These are phyloP conservation scores for Allium fistulosum DNA, from an alignment of 106 monocot species.

Conservation along the genomic window DNA sequence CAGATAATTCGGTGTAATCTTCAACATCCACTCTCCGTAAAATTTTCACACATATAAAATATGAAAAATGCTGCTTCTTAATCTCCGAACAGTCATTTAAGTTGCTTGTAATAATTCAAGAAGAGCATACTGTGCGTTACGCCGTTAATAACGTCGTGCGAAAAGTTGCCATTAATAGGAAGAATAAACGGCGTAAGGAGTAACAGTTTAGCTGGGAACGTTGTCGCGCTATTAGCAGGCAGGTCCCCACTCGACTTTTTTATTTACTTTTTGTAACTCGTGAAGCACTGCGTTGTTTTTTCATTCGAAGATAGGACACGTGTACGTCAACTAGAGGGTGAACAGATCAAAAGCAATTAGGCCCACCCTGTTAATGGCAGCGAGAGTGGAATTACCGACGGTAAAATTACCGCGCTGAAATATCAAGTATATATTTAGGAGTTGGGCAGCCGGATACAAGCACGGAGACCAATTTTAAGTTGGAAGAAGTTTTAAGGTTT, in stretches of 20 bases:
- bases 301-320: too few relatives aligned
- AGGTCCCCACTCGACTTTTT: not conserved
- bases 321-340: too few relatives aligned
- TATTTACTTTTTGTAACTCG: too few relatives aligned
- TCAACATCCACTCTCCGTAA: not conserved
- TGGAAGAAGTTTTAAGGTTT: too few relatives aligned
- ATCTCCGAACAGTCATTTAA: not conserved
- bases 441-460: too few relatives aligned
- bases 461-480: too few relatives aligned
- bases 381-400: too few relatives aligned
- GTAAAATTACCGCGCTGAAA: too few relatives aligned
- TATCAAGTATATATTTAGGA: too few relatives aligned
- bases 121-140: not conserved
- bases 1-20: not conserved
- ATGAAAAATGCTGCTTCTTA: not conserved
- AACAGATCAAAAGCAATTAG: too few relatives aligned
- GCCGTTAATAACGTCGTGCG: not conserved
- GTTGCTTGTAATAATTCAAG: not conserved
- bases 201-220: not conserved
- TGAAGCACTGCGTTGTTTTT: too few relatives aligned
- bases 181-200: not conserved
- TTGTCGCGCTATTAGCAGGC: not conserved
- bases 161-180: not conserved
- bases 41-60: not conserved
- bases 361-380: too few relatives aligned